Evolutionary conservation across 202 grass and related monocot genomes (phyloP).

Genomic region (Eragrostis tef): DNA sequence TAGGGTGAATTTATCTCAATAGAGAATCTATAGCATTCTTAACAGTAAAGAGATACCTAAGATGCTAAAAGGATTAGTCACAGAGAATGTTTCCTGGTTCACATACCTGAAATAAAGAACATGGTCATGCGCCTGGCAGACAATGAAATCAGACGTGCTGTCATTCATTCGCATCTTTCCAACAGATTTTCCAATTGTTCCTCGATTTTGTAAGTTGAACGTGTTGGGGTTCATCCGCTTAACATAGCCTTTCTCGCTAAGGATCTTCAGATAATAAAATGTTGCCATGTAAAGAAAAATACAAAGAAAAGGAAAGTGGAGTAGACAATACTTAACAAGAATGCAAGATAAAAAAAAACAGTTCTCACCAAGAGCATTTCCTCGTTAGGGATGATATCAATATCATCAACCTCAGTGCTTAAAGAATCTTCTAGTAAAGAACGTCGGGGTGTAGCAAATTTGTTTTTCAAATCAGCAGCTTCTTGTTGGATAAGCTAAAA

Average conservation of each 20-base stretch:
- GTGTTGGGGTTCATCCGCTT: conserved; percentile 95
- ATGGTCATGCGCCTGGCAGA: conserved; percentile 86
- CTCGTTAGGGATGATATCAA: conserved; percentile 96
- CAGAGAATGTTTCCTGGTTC: background rate
- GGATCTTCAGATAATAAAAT: conserved; percentile 59
- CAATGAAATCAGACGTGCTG: conserved; percentile 84
- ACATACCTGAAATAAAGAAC: conserved; percentile 97
- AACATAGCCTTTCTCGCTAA: conserved; percentile 95
- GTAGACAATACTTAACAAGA: conserved; percentile 6
- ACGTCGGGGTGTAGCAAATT: conserved; percentile 74
- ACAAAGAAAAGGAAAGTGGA: background rate
- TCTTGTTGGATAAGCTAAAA: conserved; percentile 90
- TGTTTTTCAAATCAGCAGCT: conserved; percentile 84
- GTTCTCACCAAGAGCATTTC: conserved; percentile 90
- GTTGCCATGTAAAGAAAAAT: conserved; percentile 30
- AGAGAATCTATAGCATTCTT: background rate
- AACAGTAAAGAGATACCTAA: conserved; percentile 13
- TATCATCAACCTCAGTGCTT: conserved; percentile 75
- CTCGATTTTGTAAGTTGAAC: conserved; percentile 80
- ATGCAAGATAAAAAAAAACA: background rate
- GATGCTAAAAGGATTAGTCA: conserved; percentile 14
- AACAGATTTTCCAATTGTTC: conserved; percentile 98
- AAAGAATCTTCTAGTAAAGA: conserved; percentile 75
- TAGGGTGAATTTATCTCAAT: background rate
- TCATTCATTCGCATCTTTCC: conserved; percentile 97